phyloP scores from a whole-genome alignment of 1,284 basidiomycete genomes.

The Coriolopsis trogii region DNA sequence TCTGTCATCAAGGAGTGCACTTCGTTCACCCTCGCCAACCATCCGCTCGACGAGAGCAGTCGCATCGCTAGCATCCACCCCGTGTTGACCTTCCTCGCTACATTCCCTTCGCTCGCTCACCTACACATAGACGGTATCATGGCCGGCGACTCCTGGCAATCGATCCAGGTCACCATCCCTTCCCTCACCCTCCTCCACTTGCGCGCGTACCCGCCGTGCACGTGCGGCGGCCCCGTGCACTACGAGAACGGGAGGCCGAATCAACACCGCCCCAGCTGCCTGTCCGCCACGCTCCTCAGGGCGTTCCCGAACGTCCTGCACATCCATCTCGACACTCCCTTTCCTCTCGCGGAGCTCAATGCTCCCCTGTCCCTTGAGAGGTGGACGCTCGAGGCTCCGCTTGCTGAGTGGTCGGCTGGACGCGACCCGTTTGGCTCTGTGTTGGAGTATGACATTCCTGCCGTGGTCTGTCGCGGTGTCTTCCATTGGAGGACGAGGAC shows the following conservation, averaged over 20 bases:
- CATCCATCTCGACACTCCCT: conserved; percentile 8
- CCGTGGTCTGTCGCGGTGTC: conserved; percentile 5
- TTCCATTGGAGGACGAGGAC: background rate
- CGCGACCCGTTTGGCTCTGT: background rate
- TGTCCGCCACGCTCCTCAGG: background rate
- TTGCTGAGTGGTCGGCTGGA: background rate
- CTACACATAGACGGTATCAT: background rate
- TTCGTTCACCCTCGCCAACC: background rate
- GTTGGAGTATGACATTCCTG: conserved; percentile 7
- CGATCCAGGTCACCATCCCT: no score
- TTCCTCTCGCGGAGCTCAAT: conserved; percentile 2
- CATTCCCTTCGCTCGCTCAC: background rate
- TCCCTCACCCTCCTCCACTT: no score
- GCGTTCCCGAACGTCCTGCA: conserved; percentile 1
- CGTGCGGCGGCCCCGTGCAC: background rate
- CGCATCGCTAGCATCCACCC: background rate
- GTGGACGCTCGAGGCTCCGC: conserved; percentile 10
- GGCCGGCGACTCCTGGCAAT: no score
- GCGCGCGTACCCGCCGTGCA: background rate
- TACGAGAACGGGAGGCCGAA: no score
- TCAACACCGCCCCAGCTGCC: background rate
- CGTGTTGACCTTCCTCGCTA: background rate
- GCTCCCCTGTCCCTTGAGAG: background rate
- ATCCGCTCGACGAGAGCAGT: background rate
- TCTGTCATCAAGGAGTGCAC: background rate